These are phyloP conservation scores for Aspergillus aculeatus DNA, from an alignment of 2,329 filamentous ascomycete genomes.

Conservation along the genomic window DNA sequence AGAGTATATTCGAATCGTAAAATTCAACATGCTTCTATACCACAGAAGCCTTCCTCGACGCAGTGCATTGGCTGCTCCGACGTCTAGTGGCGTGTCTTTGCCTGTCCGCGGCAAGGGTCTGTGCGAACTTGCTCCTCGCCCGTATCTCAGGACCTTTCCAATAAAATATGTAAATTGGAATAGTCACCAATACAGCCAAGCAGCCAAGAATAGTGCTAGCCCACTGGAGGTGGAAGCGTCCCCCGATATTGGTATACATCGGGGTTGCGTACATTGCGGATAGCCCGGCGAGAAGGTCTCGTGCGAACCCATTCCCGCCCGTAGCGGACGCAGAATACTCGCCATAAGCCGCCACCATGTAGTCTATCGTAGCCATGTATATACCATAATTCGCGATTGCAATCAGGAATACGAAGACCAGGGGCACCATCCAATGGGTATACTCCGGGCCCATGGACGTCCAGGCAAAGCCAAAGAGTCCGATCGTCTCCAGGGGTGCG, in stretches of 20 bases:
- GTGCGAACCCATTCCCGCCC: conserved; percentile 71
- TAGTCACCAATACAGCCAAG: conserved; percentile 51
- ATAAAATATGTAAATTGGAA: conserved; percentile 58
- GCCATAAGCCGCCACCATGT: conserved; percentile 73
- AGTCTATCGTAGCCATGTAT: conserved; percentile 75
- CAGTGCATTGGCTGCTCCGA: conserved; percentile 18
- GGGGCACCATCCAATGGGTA: conserved; percentile 67
- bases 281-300: conserved; percentile 71
- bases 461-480: conserved; percentile 69
- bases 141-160: conserved; percentile 56
- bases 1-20: too few species aligned
- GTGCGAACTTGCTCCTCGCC: conserved; percentile 53
- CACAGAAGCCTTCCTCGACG: conserved; percentile 12
- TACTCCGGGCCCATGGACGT: conserved; percentile 62
- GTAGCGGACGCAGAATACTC: conserved; percentile 72
- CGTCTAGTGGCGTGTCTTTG: conserved; percentile 16
- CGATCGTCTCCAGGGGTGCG: conserved; percentile 62
- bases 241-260: conserved; percentile 55
- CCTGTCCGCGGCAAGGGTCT: conserved; percentile 33
- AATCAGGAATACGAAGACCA: conserved; percentile 64
- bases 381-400: conserved; percentile 73
- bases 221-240: conserved; percentile 48
- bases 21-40: not conserved
- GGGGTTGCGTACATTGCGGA: conserved; percentile 67
- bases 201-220: conserved; percentile 55